These are phyloP conservation scores for Macrocybe sp. DNA, from an alignment of 1,284 basidiomycete genomes.

Conservation along the genomic window DNA sequence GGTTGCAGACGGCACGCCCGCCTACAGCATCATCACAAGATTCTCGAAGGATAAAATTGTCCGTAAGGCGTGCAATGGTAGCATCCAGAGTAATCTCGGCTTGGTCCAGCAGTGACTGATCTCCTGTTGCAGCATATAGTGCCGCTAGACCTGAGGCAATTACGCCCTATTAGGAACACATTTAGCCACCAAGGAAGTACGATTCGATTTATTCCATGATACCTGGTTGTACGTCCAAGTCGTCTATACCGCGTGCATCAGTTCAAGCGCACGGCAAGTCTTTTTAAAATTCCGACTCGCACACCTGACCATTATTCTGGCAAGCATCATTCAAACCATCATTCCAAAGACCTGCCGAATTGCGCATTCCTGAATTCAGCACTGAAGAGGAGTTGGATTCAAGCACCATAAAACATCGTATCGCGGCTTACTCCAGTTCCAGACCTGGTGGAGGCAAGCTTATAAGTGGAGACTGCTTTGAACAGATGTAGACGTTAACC, in stretches of 20 bases:
- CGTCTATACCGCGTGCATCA: conserved; percentile 25
- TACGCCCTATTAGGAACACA: conserved; percentile 32
- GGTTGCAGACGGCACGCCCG: conserved; percentile 35
- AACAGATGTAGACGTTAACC: neutral
- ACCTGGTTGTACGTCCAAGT: conserved; percentile 56
- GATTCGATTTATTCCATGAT: neutral
- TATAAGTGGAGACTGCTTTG: neutral
- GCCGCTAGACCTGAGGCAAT: conserved; percentile 46
- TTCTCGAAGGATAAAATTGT: conserved; percentile 40
- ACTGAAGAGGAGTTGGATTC: conserved; percentile 26
- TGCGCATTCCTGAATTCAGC: conserved; percentile 42
- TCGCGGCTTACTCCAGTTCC: conserved; percentile 38
- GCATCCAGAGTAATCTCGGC: conserved; percentile 50
- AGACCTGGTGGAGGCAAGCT: conserved; percentile 24
- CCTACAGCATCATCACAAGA: conserved; percentile 43
- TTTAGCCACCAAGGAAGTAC: neutral
- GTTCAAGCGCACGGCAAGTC: too few species aligned
- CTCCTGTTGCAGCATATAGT: conserved; percentile 34
- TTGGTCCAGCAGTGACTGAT: conserved; percentile 35
- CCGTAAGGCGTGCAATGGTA: conserved; percentile 35
- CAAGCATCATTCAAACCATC: conserved; percentile 42
- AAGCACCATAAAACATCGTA: neutral
- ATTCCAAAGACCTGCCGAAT: conserved; percentile 43
- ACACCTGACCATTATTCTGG: conserved; percentile 41
- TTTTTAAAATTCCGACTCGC: neutral